Conservation (phyloP, 805 yeast species). For the Lipomyces chichibuensis region DNA sequence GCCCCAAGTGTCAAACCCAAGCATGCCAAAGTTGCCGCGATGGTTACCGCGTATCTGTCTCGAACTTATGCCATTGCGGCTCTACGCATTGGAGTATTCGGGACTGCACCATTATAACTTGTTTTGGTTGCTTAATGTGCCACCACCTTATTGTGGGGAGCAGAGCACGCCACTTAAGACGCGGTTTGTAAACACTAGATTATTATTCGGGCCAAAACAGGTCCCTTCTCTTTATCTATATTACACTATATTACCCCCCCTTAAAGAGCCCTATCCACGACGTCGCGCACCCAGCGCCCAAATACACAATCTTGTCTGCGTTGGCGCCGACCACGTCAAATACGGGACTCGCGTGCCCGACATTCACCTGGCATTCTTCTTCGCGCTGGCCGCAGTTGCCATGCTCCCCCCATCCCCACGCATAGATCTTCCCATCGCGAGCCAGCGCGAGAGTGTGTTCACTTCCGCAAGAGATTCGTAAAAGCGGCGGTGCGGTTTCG, state of each 20-base stretch:
- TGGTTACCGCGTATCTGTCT: neutral
- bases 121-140: neutral
- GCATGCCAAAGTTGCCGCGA: too few relatives aligned
- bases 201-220: too few relatives aligned
- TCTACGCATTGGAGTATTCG: neutral
- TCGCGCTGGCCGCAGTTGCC: slow-evolving; percentile 77
- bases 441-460: slow-evolving; percentile 71
- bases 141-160: neutral
- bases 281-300: slow-evolving; percentile 43
- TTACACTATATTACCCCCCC: neutral
- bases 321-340: neutral
- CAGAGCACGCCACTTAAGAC: neutral
- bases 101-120: neutral
- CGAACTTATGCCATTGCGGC: neutral
- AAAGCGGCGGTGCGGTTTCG: slow-evolving; percentile 22
- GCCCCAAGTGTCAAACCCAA: too few relatives aligned
- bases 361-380: slow-evolving; percentile 12
- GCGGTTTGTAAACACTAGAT: too few relatives aligned
- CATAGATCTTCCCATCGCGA: slow-evolving; percentile 49
- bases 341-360: slow-evolving; percentile 10
- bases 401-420: slow-evolving; percentile 99
- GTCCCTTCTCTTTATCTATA: too few relatives aligned
- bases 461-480: slow-evolving; percentile 63
- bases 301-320: slow-evolving; percentile 16
- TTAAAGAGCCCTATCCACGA: slow-evolving; percentile 34